A percentile compares a stretch with the other conserved stretches of the same genome.
phyloP scores from a whole-genome alignment of 441 rosid species.

The Dalechampia spathulata region DNA sequence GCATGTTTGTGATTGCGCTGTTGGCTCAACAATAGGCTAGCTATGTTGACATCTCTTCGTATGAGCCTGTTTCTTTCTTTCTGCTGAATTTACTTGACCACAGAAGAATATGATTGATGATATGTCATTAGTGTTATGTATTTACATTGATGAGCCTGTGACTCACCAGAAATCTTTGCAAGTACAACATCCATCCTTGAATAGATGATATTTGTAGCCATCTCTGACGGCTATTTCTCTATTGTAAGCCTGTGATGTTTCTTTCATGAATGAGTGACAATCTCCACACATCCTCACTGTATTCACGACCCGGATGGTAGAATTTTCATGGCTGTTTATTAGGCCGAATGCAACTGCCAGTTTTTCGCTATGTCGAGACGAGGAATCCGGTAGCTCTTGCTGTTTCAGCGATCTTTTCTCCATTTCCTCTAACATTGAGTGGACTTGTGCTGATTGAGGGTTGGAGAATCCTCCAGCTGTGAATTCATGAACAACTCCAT shows the following conservation, averaged over 20 bases:
- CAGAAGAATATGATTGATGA: too few species aligned
- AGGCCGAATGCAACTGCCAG: slow-evolving; percentile 11
- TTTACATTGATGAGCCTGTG: neutral
- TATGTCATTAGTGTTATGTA: neutral
- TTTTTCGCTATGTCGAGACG: slow-evolving; percentile 7
- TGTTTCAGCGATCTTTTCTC: slow-evolving; percentile 1
- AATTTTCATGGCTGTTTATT: neutral
- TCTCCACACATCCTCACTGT: slow-evolving; percentile 8
- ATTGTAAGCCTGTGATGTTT: slow-evolving; percentile 5
- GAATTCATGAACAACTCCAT: slow-evolving; percentile 13
- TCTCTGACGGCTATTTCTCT: slow-evolving; percentile 12
- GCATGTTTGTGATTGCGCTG: neutral
- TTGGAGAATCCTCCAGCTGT: neutral
- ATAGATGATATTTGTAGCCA: slow-evolving; percentile 10
- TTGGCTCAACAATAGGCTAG: neutral
- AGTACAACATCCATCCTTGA: slow-evolving; percentile 9
- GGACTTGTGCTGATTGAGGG: neutral
- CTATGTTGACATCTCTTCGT: neutral
- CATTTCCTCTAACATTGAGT: slow-evolving; percentile 5
- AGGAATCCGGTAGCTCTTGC: neutral
- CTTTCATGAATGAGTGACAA: slow-evolving; percentile 11
- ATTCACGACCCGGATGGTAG: slow-evolving; percentile 12
- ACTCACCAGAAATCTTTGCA: slow-evolving; percentile 7
- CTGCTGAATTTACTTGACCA: too few species aligned
- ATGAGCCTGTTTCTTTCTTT: too few species aligned